These are phyloP conservation scores for Mycena alexandri DNA, from an alignment of 768 basidiomycete species.

Conservation along the genomic window DNA sequence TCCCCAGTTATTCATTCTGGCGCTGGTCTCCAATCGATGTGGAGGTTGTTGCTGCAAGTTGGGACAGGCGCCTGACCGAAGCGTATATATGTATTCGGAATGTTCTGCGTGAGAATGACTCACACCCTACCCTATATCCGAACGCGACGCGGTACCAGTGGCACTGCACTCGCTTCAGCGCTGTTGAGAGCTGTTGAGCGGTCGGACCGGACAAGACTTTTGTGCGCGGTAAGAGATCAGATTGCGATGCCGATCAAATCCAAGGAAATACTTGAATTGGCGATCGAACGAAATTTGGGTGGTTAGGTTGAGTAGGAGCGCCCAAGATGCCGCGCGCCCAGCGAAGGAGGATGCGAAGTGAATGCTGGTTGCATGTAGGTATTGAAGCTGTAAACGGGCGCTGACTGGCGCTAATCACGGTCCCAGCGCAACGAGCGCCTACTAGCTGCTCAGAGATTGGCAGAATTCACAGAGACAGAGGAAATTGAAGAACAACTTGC, in stretches of 20 bases:
- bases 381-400: too few species aligned
- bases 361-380: not conserved
- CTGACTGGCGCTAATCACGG: not conserved
- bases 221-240: slow-evolving; percentile 18
- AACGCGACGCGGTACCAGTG: not conserved
- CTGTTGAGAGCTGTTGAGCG: slow-evolving; percentile 7
- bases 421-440: not conserved
- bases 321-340: too few species aligned
- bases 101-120: slow-evolving; percentile 33
- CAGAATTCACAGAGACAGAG: not conserved
- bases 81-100: slow-evolving; percentile 5
- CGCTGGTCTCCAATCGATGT: slow-evolving; percentile 13
- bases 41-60: slow-evolving; percentile 23
- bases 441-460: not conserved
- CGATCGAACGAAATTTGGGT: too few species aligned
- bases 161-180: slow-evolving; percentile 4
- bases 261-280: not conserved
- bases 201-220: not conserved
- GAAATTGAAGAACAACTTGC: not conserved
- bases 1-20: slow-evolving; percentile 27
- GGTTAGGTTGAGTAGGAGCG: too few species aligned
- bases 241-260: slow-evolving; percentile 6
- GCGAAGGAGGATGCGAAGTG: not conserved
- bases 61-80: slow-evolving; percentile 13
- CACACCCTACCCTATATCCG: slow-evolving; percentile 10